Evolutionary conservation across 441 rosid species (phyloP), one percentile per base, ranked within the genome.

Genomic region (Populus hybrid): DNA sequence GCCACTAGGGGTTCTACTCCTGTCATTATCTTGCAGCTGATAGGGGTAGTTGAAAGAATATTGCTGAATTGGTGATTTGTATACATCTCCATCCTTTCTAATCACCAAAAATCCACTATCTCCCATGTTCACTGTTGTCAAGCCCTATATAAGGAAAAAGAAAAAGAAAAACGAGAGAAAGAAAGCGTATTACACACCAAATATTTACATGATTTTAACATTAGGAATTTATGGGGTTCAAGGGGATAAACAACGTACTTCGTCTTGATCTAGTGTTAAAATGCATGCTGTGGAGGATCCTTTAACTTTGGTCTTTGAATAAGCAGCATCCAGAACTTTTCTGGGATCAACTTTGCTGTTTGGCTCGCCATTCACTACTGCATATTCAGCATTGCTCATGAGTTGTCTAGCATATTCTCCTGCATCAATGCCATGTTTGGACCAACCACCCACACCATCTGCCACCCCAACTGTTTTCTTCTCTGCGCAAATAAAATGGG

Each of bases 391-490:
- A 36, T 74, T 73, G 2, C 5, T 2, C 78, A 78, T 69, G 56
- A 81, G 78, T 67, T 76, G 63, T 63, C 82, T 66, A 1, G 84
- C 68, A 33, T 76, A 78, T 8, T n/a, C 12, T 16, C 80, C 82
- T 2, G 78, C 76, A 56, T 81, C 81, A 18, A 79, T 20, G 26
- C 83, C 83, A 12, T 12, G 1, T 6, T 38, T 3, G 18, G 72
- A 10, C 80, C 82, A 81, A 6, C 84, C 61, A 20, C 75, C 81
- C 2, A 84, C 81, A 4, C 83, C 84, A 21, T 84, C 83, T 4
- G 84, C 80, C 28, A 84, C 69, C 0, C 83, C 84, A 1, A 81
- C 31, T 33, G 79, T 71, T 23, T 68, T 56, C 70, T 71, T 74
- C 53, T 79, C 84, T 4, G 8, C 6, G 56, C 77, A 79, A 7